These are phyloP conservation scores for Kazachstania viticola DNA, from an alignment of 805 yeast genomes.

Conservation along the genomic window DNA sequence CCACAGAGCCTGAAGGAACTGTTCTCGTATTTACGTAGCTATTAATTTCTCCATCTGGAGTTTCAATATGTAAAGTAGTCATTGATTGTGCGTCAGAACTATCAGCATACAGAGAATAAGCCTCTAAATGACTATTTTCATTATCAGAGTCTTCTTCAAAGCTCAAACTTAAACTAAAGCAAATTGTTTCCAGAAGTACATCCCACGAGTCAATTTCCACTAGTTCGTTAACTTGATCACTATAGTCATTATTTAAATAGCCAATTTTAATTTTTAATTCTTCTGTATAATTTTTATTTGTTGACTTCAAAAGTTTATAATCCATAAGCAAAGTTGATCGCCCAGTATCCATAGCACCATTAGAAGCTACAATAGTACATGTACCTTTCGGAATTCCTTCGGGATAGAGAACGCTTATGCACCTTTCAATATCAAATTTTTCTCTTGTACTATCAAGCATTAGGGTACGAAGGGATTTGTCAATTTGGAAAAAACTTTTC, in stretches of 20 bases:
- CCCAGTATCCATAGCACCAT: constrained; percentile 14
- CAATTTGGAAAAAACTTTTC: background rate
- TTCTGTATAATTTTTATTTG: constrained; percentile 14
- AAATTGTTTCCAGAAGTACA: constrained; percentile 19
- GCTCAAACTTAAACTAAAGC: constrained; percentile 19
- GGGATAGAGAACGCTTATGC: constrained; percentile 9
- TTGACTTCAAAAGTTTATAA: constrained; percentile 10
- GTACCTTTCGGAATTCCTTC: constrained; percentile 2
- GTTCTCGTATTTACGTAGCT: too few relatives aligned
- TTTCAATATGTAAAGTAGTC: constrained; percentile 7
- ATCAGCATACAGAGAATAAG: background rate
- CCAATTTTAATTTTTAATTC: constrained; percentile 26
- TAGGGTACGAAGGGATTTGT: constrained; percentile 1
- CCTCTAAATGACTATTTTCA: background rate
- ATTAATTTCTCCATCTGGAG: too few relatives aligned
- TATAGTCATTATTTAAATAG: constrained; percentile 22
- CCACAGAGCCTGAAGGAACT: too few relatives aligned
- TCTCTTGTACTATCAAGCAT: background rate
- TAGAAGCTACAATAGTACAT: constrained; percentile 19
- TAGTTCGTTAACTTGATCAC: constrained; percentile 20
- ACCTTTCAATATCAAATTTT: constrained; percentile 11
- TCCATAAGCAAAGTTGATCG: constrained; percentile 18
- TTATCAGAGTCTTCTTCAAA: constrained; percentile 24
- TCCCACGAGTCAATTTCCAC: constrained; percentile 23
- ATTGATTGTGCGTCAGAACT: constrained; percentile 6